These are phyloP conservation scores for Desmodesmus armatus DNA, from an alignment of 139 green algal species.

Conservation along the genomic window DNA sequence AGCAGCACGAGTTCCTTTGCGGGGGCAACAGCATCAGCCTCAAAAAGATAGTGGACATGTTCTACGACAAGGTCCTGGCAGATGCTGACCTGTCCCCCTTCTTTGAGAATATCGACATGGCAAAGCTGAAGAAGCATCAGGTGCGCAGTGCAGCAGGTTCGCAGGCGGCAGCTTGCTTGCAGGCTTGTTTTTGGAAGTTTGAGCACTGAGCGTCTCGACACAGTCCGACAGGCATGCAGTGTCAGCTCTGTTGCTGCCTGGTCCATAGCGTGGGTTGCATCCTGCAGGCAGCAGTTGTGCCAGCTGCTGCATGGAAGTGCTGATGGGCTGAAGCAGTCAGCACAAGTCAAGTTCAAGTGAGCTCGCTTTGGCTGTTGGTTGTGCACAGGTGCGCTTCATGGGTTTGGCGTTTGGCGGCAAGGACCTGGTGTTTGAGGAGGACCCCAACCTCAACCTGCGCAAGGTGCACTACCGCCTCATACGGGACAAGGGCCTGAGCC, in stretches of 20 bases:
- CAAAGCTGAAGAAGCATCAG: constrained; percentile 42
- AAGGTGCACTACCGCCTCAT: constrained; percentile 43
- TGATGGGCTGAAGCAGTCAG: too few relatives aligned
- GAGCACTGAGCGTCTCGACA: too few relatives aligned
- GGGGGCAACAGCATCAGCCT: constrained; percentile 34
- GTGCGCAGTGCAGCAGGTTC: neutral
- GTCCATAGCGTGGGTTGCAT: too few relatives aligned
- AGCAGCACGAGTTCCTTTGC: neutral
- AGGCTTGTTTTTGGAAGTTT: too few relatives aligned
- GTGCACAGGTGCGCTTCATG: constrained; percentile 32
- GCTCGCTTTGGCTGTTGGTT: too few relatives aligned
- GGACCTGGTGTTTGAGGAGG: constrained; percentile 41
- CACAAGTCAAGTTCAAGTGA: too few relatives aligned
- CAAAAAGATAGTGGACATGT: constrained; percentile 48
- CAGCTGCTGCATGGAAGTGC: too few relatives aligned
- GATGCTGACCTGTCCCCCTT: neutral
- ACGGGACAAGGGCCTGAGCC: constrained; percentile 27
- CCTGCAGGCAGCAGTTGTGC: too few relatives aligned
- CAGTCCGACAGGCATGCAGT: too few relatives aligned
- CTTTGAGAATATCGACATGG: constrained; percentile 24
- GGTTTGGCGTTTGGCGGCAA: constrained; percentile 47
- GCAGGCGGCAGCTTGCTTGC: neutral
- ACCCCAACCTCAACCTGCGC: constrained; percentile 43
- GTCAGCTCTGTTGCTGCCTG: too few relatives aligned
- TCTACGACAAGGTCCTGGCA: constrained; percentile 41